Conservation (phyloP, 1,284 basidiomycete genomes). For the Trichosporon sp. region DNA sequence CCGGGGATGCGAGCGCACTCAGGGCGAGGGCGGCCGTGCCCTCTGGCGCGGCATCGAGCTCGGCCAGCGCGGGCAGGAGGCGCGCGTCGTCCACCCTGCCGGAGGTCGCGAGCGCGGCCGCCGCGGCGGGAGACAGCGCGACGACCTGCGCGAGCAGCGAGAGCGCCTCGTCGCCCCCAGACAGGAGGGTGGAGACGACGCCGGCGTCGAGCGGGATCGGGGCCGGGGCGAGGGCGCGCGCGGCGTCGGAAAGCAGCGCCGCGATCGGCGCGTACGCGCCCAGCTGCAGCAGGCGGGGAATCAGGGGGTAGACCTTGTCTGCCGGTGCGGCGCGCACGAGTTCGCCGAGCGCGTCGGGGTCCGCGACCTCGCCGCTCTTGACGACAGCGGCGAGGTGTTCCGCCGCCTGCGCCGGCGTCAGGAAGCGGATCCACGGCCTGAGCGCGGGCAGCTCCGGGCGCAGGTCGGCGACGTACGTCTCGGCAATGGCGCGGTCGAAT, state of each 20-base stretch:
- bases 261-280: slow-evolving; percentile 14
- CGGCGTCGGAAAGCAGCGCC: background rate
- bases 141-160: slow-evolving; percentile 21
- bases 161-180: slow-evolving; percentile 15
- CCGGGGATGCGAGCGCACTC: slow-evolving; percentile 10
- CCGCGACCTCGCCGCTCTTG: slow-evolving; percentile 7
- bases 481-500: slow-evolving; percentile 27
- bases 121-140: slow-evolving; percentile 9
- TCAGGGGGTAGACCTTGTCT: slow-evolving; percentile 5
- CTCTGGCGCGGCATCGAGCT: background rate
- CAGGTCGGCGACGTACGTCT: slow-evolving; percentile 23
- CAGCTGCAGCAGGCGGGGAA: slow-evolving; percentile 9
- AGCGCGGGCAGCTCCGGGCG: slow-evolving; percentile 15
- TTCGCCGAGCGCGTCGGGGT: slow-evolving; percentile 1
- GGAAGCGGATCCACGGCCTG: slow-evolving; percentile 34
- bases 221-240: slow-evolving; percentile 11
- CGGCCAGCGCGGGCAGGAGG: slow-evolving; percentile 21
- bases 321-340: slow-evolving; percentile 9
- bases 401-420: slow-evolving; percentile 20
- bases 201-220: slow-evolving; percentile 15
- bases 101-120: slow-evolving; percentile 11
- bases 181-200: slow-evolving; percentile 19
- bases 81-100: slow-evolving; percentile 13
- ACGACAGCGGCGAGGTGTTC: slow-evolving; percentile 13
- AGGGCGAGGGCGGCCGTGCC: slow-evolving; percentile 1